Conservation (phyloP, 192 early-diverging fungal genomes). For the Spizellomyces sp. region DNA sequence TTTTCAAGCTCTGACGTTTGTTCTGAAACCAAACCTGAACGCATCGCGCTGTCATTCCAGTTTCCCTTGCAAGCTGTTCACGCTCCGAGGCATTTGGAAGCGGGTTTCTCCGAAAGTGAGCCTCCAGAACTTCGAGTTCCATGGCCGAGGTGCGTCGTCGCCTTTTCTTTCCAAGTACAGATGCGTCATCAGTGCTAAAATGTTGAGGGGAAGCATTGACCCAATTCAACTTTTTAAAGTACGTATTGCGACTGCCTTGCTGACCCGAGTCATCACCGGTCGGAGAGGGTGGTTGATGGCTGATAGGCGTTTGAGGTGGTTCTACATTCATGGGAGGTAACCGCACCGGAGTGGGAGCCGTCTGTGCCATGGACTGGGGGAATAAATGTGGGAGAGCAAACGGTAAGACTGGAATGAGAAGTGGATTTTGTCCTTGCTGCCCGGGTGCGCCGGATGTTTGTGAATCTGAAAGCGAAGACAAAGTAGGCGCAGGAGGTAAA, state of each 20-base stretch:
- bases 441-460: no score
- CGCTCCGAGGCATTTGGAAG: slow-evolving; percentile 17
- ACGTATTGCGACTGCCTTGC: not conserved
- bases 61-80: slow-evolving; percentile 60
- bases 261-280: not conserved
- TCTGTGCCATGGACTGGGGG: no score
- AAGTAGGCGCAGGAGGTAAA: no score
- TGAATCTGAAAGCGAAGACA: no score
- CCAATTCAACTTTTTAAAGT: slow-evolving; percentile 19
- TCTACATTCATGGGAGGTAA: no score
- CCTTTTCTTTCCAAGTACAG: slow-evolving; percentile 19
- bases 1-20: slow-evolving; percentile 65
- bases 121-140: slow-evolving; percentile 14
- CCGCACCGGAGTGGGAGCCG: no score
- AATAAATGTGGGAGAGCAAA: no score
- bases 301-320: no score
- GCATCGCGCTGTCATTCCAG: slow-evolving; percentile 83
- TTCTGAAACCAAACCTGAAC: slow-evolving; percentile 98
- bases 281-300: not conserved
- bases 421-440: no score
- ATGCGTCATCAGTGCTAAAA: slow-evolving; percentile 16
- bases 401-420: no score
- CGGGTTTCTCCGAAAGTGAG: not conserved
- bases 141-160: slow-evolving; percentile 10
- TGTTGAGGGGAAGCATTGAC: slow-evolving; percentile 17